Conservation (phyloP, 208 protist genomes). For the Leishmania braziliensis region DNA sequence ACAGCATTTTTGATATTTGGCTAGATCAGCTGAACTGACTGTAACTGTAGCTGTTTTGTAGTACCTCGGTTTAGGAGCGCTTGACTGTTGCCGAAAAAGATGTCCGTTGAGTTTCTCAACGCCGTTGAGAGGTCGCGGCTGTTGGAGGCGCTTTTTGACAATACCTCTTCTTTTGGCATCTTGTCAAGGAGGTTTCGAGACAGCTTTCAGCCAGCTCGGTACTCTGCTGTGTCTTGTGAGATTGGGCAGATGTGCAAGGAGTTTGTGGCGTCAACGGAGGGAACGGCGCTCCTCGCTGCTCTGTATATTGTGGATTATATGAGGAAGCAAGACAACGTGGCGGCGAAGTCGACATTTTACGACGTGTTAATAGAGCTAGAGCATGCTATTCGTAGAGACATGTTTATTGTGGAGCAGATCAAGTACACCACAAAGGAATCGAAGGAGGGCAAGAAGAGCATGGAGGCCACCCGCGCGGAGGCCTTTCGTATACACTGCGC, state of each 20-base stretch:
- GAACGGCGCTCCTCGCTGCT: constrained; percentile 46
- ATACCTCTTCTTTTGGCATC: constrained; percentile 36
- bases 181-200: constrained; percentile 69
- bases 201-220: constrained; percentile 39
- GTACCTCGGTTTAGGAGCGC: not conserved
- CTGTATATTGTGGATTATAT: constrained; percentile 64
- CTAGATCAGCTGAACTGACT: not conserved
- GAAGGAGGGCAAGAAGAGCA: constrained; percentile 66
- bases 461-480: constrained; percentile 66
- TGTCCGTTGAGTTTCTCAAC: constrained; percentile 32
- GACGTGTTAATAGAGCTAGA: constrained; percentile 72
- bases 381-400: constrained; percentile 59
- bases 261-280: constrained; percentile 54
- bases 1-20: not conserved
- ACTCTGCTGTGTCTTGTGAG: constrained; percentile 39
- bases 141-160: constrained; percentile 36
- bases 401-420: constrained; percentile 67
- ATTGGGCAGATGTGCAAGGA: constrained; percentile 40
- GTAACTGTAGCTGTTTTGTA: not conserved
- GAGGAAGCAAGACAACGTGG: constrained; percentile 49
- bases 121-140: constrained; percentile 25
- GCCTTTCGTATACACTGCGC: constrained; percentile 63
- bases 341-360: constrained; percentile 65
- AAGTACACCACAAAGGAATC: constrained; percentile 76
- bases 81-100: not conserved